Percentiles rank a stretch among this genome's conserved stretches.
Evolutionary conservation across 1,284 basidiomycete genomes (phyloP).

Genomic region (Apiotrichum akiyoshidainum): DNA sequence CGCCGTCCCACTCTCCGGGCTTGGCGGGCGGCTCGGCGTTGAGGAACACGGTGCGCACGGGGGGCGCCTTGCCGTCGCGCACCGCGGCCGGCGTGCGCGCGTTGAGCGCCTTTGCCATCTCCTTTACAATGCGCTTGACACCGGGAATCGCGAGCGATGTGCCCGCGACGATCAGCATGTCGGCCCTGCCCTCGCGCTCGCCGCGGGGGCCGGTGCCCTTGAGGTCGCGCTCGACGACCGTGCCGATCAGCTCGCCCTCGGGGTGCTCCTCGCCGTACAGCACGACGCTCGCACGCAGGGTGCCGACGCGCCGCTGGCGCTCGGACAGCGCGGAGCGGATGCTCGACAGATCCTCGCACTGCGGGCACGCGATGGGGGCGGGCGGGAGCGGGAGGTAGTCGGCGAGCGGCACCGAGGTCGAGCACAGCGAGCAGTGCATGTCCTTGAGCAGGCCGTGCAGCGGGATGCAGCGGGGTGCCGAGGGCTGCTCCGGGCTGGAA

Average conservation of each 20-base stretch:
- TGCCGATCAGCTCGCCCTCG: conserved; percentile 80
- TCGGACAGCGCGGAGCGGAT: conserved; percentile 72
- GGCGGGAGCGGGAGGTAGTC: conserved; percentile 58
- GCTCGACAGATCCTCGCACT: conserved; percentile 67
- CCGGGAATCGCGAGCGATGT: conserved; percentile 87
- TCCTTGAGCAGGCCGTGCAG: conserved; percentile 80
- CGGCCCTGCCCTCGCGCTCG: conserved; percentile 49
- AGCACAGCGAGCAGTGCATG: conserved; percentile 78
- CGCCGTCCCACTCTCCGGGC: conserved; percentile 79
- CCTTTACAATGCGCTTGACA: conserved; percentile 86
- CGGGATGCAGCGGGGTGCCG: conserved; percentile 72
- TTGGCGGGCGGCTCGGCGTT: conserved; percentile 87
- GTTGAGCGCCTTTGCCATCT: conserved; percentile 78
- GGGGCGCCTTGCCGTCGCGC: conserved; percentile 32
- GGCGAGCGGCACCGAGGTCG: conserved; percentile 63
- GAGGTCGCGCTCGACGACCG: conserved; percentile 70
- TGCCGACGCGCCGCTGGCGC: conserved; percentile 74
- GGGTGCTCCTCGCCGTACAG: conserved; percentile 86
- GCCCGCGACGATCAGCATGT: conserved; percentile 84
- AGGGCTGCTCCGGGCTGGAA: conserved; percentile 9
- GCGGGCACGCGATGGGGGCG: conserved; percentile 70
- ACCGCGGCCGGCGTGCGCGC: conserved; percentile 15
- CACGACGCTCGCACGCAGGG: conserved; percentile 80
- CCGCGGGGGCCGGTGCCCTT: conserved; percentile 55
- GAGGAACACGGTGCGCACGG: conserved; percentile 72